Evolutionary conservation across 441 rosid species (phyloP).

Genomic region (Populus hybrid): DNA sequence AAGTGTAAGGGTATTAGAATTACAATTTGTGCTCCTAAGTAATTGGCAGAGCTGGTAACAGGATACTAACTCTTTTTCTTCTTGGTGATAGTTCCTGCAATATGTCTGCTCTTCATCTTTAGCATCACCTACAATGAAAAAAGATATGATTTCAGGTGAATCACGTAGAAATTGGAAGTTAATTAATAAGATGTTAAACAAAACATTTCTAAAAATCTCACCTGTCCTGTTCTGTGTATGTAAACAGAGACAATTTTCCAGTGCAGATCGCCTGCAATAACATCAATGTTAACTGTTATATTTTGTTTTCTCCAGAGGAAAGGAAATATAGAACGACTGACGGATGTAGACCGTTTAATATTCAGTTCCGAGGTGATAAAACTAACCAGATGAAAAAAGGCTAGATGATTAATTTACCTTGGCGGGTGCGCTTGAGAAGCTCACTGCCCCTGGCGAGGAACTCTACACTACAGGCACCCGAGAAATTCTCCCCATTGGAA

Average conservation of each 20-base stretch:
- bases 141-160: too few relatives aligned
- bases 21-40: background rate
- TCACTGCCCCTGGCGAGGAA: slow-evolving; percentile 71
- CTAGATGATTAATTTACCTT: slow-evolving; percentile 32
- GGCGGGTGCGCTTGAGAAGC: slow-evolving; percentile 84
- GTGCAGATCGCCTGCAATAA: slow-evolving; percentile 76
- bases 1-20: background rate
- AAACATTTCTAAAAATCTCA: background rate
- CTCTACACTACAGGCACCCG: slow-evolving; percentile 53
- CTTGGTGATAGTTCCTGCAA: slow-evolving; percentile 72
- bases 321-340: background rate
- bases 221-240: slow-evolving; percentile 62
- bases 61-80: slow-evolving; percentile 55
- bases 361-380: background rate
- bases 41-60: background rate
- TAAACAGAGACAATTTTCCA: slow-evolving; percentile 79
- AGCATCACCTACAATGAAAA: slow-evolving; percentile 46
- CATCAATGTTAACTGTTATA: background rate
- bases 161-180: background rate
- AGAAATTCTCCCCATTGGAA: slow-evolving; percentile 49
- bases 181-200: background rate
- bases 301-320: background rate
- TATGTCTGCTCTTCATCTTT: slow-evolving; percentile 85
- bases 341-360: too few relatives aligned
- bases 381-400: background rate